Conservation (phyloP, 805 yeast species). For the Suhomyces sp. region DNA sequence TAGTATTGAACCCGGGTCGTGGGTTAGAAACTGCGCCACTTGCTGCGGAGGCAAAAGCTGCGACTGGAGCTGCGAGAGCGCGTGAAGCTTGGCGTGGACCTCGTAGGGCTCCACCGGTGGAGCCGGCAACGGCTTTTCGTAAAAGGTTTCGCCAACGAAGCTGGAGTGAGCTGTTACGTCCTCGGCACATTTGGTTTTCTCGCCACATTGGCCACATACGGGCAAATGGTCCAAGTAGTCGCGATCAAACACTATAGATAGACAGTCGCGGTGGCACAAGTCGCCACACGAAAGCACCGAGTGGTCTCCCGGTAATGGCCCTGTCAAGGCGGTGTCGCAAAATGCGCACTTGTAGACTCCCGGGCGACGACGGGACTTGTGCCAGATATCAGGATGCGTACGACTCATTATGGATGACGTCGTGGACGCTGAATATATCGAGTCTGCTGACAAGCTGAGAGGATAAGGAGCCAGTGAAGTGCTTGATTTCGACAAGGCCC, state of each 20-base stretch:
- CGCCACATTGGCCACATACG: slow-evolving; percentile 13
- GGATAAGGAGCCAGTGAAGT: neutral
- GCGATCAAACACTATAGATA: slow-evolving; percentile 12
- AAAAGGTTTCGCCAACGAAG: neutral
- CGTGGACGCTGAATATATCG: slow-evolving; percentile 3
- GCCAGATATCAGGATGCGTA: neutral
- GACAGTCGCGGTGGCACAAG: slow-evolving; percentile 25
- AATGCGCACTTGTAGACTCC: slow-evolving; percentile 14
- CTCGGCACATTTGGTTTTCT: slow-evolving; percentile 11
- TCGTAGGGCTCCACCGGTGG: slow-evolving; percentile 1
- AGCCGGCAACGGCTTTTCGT: slow-evolving; percentile 7
- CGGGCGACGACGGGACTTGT: neutral
- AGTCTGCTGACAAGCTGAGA: slow-evolving; percentile 2
- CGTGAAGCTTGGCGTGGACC: neutral
- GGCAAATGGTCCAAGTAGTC: slow-evolving; percentile 10
- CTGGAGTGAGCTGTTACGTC: slow-evolving; percentile 5
- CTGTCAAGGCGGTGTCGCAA: slow-evolving; percentile 15
- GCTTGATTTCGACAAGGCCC: neutral
- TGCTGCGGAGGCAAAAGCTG: neutral
- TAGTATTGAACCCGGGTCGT: neutral
- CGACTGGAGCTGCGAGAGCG: neutral
- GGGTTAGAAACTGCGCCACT: neutral
- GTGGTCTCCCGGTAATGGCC: slow-evolving; percentile 15
- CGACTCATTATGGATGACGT: slow-evolving; percentile 6
- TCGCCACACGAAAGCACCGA: slow-evolving; percentile 21